Evolutionary conservation across 768 basidiomycete genomes (phyloP), one percentile per base, ranked within the genome.

Genomic region (Suillus spraguei): DNA sequence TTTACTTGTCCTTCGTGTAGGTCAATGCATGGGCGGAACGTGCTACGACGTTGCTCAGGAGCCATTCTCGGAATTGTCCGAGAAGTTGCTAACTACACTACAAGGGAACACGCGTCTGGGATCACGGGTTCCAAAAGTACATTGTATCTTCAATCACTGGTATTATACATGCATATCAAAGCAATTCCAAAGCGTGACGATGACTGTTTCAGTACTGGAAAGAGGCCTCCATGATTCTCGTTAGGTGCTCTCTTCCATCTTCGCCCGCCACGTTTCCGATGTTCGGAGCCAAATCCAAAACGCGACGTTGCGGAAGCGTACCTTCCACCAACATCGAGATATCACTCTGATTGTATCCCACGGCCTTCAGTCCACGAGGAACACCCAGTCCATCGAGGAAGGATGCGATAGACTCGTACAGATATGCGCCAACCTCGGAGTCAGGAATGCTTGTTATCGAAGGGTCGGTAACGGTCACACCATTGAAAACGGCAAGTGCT

Each of bases 1-100:
- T 99, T 99, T 63, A 99, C 97, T 70, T 94, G 83, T 6, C 97
- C 97, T 64, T 89, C 85, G 77, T 99, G 97, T 17, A 99, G 85
- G 77, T 99, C 97, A 69, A 99, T 98, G 74, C 97, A 99, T 22
- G 97, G 97, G 62, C 90, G 83, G 79, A 97, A 97, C 55, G 83
- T 74, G 69, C 83, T 86, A 60, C 68, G 70, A 32, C 71, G 70
- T 63, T 47, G 68, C 60, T 63, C 52, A 61, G 63, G 65, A 60
- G 69, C 50, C 74, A 71, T 74, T 38, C 42, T 61, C 49, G 39
- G 61, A 17, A 49, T 60, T 35, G 41, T 66, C 54, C 49, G 49
- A 41, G 20, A 14, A n/a, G 10, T 53, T 35, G 32, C 20, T 16
- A n/a, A 53, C 32, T 22, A 46, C 17, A 32, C 28, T 53, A 10